These are phyloP conservation scores for Pythium graminicola DNA, from an alignment of 352 stramenopile species.

Conservation along the genomic window DNA sequence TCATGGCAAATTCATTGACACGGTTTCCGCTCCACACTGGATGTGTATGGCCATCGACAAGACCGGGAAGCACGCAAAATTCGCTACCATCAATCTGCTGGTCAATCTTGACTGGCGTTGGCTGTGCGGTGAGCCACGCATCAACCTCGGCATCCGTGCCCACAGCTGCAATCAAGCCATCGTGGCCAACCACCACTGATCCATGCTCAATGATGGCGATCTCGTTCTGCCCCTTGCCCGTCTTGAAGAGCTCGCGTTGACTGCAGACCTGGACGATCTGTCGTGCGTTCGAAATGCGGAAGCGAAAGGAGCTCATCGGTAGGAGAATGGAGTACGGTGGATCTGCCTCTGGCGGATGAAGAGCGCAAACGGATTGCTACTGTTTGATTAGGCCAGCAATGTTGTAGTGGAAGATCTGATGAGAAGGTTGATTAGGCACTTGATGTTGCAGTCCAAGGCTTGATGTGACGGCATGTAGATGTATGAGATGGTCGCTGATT, in stretches of 20 bases:
- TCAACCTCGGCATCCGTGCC: constrained; percentile 49
- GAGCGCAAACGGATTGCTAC: constrained; percentile 1
- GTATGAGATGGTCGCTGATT: constrained; percentile 9
- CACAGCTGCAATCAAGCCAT: constrained; percentile 57
- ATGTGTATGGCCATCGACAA: constrained; percentile 81
- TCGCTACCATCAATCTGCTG: constrained; percentile 61
- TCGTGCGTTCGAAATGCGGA: constrained; percentile 52
- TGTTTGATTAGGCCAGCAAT: too few species aligned
- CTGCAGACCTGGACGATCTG: constrained; percentile 74
- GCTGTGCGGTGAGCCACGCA: constrained; percentile 44
- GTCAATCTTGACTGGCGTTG: constrained; percentile 62
- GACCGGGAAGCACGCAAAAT: constrained; percentile 63
- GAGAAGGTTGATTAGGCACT: constrained; percentile 11
- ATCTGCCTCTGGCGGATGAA: too few species aligned
- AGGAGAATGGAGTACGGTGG: too few species aligned
- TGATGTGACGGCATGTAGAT: constrained; percentile 21
- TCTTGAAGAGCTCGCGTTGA: constrained; percentile 56
- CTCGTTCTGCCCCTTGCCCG: constrained; percentile 51
- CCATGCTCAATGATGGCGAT: constrained; percentile 52
- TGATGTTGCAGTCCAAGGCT: background rate
- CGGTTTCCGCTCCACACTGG: constrained; percentile 80
- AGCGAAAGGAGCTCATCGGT: constrained; percentile 75
- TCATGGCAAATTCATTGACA: constrained; percentile 85
- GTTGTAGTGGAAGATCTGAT: constrained; percentile 8
- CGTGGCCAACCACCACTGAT: constrained; percentile 46